Evolutionary conservation across 148 eudicot species (phyloP), one percentile per base, ranked within the genome.

Genomic region (Dianthus caryophyllus): DNA sequence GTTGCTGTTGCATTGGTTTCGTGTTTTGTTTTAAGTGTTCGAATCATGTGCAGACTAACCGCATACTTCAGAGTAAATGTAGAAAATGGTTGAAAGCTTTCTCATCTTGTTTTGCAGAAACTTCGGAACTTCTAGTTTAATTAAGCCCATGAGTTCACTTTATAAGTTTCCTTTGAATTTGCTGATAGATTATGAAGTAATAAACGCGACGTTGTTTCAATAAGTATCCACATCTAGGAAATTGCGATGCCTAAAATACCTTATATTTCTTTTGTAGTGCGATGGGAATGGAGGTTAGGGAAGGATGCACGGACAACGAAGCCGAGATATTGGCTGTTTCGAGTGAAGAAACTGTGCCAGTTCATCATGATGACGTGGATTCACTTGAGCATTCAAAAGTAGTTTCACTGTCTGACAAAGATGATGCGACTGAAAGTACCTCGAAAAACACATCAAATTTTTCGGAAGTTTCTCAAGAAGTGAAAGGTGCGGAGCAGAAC

Each of bases 211-310:
- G 17, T 55, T 51, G 25, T 54, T 36, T 25, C 13, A 14, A 13
- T 39, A 52, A 52, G 60, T 17, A 67, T 67, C 44, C 53, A 29
- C 20, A 36, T 20, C 16, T 5, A 18, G 9, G 41, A 29, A 36
- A 52, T 49, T 25, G 31, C 13, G 29, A 51, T 38, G 64, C 65
- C 22, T 30, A 21, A 21, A n/a, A 49, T 47, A n/a, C 65, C 9
- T 68, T 27, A 38, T 57, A 66, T 55, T 59, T 41, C 20, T 39
- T 49, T 59, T 75, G 77, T 82, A 88, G 86, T 74, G 67, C 7
- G 15, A 83, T 86, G 90, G 91, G 78, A 17, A 73, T 84, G 83
- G 89, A 83, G 69, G 79, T 80, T 54, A 77, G 71, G 62, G 86
- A 83, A 67, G 63, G 76, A 70, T 86, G 86, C 79, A 72, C 70